Evolutionary conservation across 1,284 basidiomycete species (phyloP), one percentile per base, ranked within the genome.

Genomic region (Austroboletus novae-zelandiae): DNA sequence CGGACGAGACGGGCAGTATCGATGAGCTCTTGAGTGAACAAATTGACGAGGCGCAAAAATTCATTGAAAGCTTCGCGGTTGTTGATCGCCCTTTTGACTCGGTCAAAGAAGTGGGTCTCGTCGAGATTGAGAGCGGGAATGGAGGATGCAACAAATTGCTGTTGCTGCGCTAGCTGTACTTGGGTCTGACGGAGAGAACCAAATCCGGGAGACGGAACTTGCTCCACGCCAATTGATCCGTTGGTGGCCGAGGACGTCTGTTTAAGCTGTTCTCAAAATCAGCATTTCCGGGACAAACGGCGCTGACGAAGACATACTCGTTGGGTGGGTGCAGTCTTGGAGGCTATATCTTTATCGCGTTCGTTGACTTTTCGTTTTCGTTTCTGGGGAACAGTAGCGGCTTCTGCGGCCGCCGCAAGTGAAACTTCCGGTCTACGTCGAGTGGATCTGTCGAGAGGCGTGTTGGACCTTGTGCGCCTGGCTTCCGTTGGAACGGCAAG

Each of bases 21-120:
- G 62, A 99, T 95, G 61, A 91, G 86, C 51, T 95, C 93, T 66
- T 98, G 93, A 2, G 93, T 91, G 68, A 96, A 99, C 2, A 98
- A 77, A 67, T 98, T 98, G 65, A 98, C 82, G 50, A 98, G 77
- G 68, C 96, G 98, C 58, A 99, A 75, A 73, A 99, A 98, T 71
- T 98, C 96, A 68, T 95, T 90, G 74, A 97, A 98, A 5, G 88
- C 87, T 47, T 93, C 85, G 36, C 91, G 85, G 65, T 89, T 92
- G 61, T 95, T 93, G 53, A 98, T 78, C 41, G 83, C 80, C 53
- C 89, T 89, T 69, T 93, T 94, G 60, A 97, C 92, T 39, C 90
- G 87, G 60, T 97, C 93, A 65, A 99, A 98, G 74, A 98, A 98
- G 47, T 89, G 86, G 1, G 85, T 80, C 54, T 96, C 91, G 51